Base-by-base conservation (phyloP, 306 rosid species). In the Pyrus betulifolia region DNA sequence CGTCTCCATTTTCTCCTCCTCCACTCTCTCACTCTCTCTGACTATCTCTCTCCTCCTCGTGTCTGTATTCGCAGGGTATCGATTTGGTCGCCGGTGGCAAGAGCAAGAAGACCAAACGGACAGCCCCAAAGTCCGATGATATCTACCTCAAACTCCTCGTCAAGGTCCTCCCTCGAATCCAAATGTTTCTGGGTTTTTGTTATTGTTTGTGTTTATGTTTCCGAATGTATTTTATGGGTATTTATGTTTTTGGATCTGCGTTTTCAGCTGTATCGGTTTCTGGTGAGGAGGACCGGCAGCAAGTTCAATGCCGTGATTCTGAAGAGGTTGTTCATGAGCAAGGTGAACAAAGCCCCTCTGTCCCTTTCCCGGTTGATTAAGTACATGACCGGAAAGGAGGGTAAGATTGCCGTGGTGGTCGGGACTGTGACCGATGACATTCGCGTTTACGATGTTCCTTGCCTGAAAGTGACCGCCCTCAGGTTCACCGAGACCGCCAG, bases 81-180 rank as follows among this genome's bases (percentile, higher is more conserved):
- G 96, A 91, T 84, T 84, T 91, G 82, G 87, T 89, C 72, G 96
- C 96, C 42, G 96, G 96, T 58, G 96, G 96, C 22, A 89, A 91
- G 90, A 83, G 87, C 76, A 91, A 91, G 89, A 91, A 91, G 86
- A 75, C 93, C 23, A 87, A 83, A 80, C 78, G 96, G 52, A 91
- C 89, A 2, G 86, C 89, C 13, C 96, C 96, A 6, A 91, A 82
- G 85, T 91, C 96, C 38, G 55, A 84, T n/a, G 96, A 91, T 81
- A 91, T 91, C 68, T 91, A 91, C 81, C 89, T 87, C 78, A 91
- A 89, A 78, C 93, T 91, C 58, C 88, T 88, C 52, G 96, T 91
- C 11, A 91, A 87, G 90, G 96, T 87, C 7, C 55, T 55, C 8
- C 23, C 19, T 19, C 12, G 42, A 11, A 23, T 27, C 9, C 17